Evolutionary conservation across 179 eudicot genomes (phyloP), one percentile per base, ranked within the genome.

Genomic region (Camellia oleifera): DNA sequence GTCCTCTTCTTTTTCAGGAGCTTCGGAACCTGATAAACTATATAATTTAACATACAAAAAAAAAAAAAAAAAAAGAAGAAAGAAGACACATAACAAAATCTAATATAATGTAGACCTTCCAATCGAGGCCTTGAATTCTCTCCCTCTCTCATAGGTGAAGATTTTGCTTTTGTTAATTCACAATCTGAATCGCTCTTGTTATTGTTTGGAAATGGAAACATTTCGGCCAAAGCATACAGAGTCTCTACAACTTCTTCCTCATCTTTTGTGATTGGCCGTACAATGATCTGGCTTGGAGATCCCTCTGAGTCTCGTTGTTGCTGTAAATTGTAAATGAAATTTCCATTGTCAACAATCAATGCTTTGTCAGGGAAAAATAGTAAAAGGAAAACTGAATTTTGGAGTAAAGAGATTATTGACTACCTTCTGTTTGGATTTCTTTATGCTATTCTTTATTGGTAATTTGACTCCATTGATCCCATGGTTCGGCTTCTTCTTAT

Each of bases 181-280:
- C 68, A n/a, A 56, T 79, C 69, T 8, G 46, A 71, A 17, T 77
- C 79, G 10, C 69, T 75, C 61, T 75, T 83, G 3, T 69, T 20
- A 18, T 72, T 73, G 58, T 48, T 80, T 74, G 91, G 79, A 77
- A 86, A 79, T 84, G 89, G 77, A 78, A 87, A 81, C 88, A 92
- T 78, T 65, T 74, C 88, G 15, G 94, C 90, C 83, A 93, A 86
- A 81, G 94, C 90, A 74, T 79, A 85, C 79, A 93, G 83, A 80
- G 96, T 85, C 84, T 93, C 94, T 4, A 86, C 94, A 72, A 89
- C 98, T 88, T 93, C 98, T 84, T 89, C 89, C 86, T 92, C 98
- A 67, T 92, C 98, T 85, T 89, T 92, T 13, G 94, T 85, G 74
- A 92, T 83, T 50, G 76, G 64, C 81, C 71, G 82, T 20, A 89